phyloP scores from a whole-genome alignment of 495 filamentous ascomycete genomes.

The Neurospora sp. region DNA sequence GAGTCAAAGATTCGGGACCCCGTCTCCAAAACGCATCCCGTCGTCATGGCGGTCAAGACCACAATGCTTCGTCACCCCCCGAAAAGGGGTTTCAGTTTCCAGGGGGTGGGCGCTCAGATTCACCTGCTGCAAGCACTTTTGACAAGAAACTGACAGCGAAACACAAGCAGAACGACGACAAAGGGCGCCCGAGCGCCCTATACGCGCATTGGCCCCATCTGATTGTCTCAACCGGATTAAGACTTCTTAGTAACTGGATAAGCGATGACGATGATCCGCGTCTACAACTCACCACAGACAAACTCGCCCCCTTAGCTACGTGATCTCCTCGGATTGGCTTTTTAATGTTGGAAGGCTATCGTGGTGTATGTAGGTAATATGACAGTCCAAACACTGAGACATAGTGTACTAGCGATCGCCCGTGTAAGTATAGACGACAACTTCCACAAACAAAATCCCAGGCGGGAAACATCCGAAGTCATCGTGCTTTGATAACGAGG shows the following conservation, averaged over 20 bases:
- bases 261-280: neutral
- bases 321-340: neutral
- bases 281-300: neutral
- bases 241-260: too few species aligned
- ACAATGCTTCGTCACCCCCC: neutral
- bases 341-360: neutral
- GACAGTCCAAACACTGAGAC: neutral
- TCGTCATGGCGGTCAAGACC: neutral
- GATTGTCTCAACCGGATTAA: neutral
- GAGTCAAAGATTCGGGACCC: neutral
- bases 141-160: neutral
- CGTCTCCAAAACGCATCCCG: neutral
- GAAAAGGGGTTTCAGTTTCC: neutral
- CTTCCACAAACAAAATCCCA: neutral
- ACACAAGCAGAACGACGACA: neutral
- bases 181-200: neutral
- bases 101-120: neutral
- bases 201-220: neutral
- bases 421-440: neutral
- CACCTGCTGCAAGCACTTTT: neutral
- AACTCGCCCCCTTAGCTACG: neutral
- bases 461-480: neutral
- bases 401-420: neutral
- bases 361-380: neutral
- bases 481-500: neutral